phyloP scores from a whole-genome alignment of 2,329 filamentous ascomycete genomes.

The Venturia carpophila region DNA sequence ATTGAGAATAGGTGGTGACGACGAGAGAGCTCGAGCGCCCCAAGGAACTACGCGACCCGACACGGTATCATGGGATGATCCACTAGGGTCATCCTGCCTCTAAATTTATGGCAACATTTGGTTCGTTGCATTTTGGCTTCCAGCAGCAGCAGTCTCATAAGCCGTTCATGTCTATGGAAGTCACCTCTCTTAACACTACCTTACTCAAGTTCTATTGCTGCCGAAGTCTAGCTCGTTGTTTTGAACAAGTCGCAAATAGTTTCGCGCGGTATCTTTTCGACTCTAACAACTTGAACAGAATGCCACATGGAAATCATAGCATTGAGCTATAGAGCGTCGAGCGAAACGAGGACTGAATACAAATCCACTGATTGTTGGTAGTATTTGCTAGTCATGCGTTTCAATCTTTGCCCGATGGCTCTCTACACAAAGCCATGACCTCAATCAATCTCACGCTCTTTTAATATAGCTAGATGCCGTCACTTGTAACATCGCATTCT shows the following conservation, averaged over 20 bases:
- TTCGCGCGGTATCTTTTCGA: no score
- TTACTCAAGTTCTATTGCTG: no score
- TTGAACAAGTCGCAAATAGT: background rate
- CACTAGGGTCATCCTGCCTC: background rate
- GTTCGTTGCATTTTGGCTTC: no score
- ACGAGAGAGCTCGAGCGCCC: background rate
- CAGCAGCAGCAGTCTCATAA: no score
- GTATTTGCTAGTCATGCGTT: background rate
- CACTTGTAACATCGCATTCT: background rate
- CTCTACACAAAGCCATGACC: background rate
- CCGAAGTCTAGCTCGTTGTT: no score
- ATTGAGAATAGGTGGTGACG: background rate
- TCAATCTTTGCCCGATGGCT: background rate
- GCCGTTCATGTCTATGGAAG: no score
- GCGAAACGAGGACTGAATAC: background rate
- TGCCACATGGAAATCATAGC: background rate
- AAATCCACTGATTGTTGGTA: background rate
- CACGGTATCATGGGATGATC: background rate
- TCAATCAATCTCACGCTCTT: constrained; percentile 12
- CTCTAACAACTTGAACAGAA: background rate
- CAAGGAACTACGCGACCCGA: background rate
- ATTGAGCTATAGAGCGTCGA: background rate
- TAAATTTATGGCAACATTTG: no score
- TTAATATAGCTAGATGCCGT: background rate
- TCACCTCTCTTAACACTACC: no score